A percentile compares a stretch with the other conserved stretches of the same genome.
Conservation (phyloP, 441 rosid species). For the Mallotus repandus region DNA sequence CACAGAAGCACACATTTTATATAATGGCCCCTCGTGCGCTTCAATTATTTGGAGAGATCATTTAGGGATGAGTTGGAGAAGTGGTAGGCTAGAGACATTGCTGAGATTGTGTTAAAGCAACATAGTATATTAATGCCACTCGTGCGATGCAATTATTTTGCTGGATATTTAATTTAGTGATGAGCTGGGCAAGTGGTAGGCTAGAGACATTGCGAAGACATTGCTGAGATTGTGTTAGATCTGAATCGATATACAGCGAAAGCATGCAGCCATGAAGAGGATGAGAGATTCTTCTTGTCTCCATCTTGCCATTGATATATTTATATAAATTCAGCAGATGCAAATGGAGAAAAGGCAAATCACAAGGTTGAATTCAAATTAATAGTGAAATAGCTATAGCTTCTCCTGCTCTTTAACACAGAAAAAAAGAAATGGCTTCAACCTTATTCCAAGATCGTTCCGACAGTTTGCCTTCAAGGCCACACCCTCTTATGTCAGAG, state of each 20-base stretch:
- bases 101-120: too few relatives aligned
- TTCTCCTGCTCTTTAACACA: slow-evolving; percentile 5
- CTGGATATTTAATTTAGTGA: background rate
- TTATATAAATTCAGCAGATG: too few relatives aligned
- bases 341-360: too few relatives aligned
- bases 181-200: slow-evolving; percentile 23
- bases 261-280: background rate
- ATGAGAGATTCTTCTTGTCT: slow-evolving; percentile 27
- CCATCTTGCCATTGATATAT: slow-evolving; percentile 11
- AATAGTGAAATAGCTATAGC: background rate
- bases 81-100: too few relatives aligned
- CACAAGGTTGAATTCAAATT: too few relatives aligned
- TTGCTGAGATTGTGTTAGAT: slow-evolving; percentile 24
- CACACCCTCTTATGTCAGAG: slow-evolving; percentile 37
- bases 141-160: too few relatives aligned
- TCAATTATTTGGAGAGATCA: too few relatives aligned
- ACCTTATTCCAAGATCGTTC: slow-evolving; percentile 38
- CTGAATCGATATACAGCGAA: background rate
- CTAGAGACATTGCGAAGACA: slow-evolving; percentile 28
- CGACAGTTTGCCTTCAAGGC: slow-evolving; percentile 41
- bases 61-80: too few relatives aligned
- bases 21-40: too few relatives aligned
- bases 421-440: slow-evolving; percentile 17
- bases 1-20: too few relatives aligned
- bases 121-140: too few relatives aligned